Evolutionary conservation across 2,329 filamentous ascomycete species (phyloP).

Genomic region (Meredithiella fracta): DNA sequence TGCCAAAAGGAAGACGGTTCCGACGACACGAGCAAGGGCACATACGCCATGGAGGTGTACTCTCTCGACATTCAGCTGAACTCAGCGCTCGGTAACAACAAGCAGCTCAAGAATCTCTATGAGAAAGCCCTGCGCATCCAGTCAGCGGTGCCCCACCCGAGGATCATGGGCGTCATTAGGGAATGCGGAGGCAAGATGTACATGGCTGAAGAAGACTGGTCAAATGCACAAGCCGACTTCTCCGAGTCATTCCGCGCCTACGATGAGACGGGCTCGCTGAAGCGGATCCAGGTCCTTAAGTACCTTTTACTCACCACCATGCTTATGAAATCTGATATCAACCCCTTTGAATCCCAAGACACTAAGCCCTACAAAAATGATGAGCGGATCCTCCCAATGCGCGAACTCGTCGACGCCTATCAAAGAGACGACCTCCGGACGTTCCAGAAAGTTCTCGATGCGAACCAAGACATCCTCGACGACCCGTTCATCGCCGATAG

Average conservation of each 20-base stretch:
- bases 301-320: conserved; percentile 93
- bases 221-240: conserved; percentile 90
- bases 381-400: conserved; percentile 91
- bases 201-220: conserved; percentile 99
- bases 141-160: conserved; percentile 94
- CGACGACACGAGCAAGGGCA: conserved; percentile 89
- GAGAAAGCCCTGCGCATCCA: conserved; percentile 80
- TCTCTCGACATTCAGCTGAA: conserved; percentile 98
- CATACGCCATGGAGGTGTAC: conserved; percentile 89
- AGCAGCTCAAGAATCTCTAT: conserved; percentile 84
- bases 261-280: conserved; percentile 80
- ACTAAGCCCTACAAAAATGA: conserved; percentile 97
- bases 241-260: conserved; percentile 99
- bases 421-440: conserved; percentile 85
- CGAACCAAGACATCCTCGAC: conserved; percentile 73
- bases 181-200: conserved; percentile 99
- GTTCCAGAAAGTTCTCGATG: conserved; percentile 75
- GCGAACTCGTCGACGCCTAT: conserved; percentile 88
- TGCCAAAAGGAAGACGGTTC: conserved; percentile 77
- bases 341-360: conserved; percentile 96
- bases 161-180: conserved; percentile 97
- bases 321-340: conserved; percentile 97
- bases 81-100: conserved; percentile 91
- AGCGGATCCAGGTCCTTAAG: conserved; percentile 92
- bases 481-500: conserved; percentile 97